A percentile compares a stretch with the other conserved stretches of the same genome.
These are phyloP conservation scores for Schizochytrium sp. DNA, from an alignment of 108 stramenopile genomes.

Conservation along the genomic window DNA sequence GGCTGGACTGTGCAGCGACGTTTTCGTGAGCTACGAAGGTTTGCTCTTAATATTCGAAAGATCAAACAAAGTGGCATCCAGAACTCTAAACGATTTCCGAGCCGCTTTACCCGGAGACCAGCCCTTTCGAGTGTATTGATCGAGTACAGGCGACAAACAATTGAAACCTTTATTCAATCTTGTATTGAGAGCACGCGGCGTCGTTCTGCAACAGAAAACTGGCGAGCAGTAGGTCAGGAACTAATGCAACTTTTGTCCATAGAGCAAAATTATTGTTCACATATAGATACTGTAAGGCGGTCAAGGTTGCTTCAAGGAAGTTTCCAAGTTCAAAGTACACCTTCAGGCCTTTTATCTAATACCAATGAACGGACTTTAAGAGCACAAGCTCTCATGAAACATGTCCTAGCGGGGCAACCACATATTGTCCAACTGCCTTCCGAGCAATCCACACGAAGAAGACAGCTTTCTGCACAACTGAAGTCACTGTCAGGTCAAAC, in stretches of 20 bases:
- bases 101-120: conserved; percentile 7
- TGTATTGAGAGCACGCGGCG: neutral
- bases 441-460: neutral
- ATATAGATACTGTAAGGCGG: neutral
- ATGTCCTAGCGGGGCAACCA: neutral
- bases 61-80: neutral
- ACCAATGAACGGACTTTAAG: neutral
- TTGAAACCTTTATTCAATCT: neutral
- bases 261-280: neutral
- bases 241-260: neutral
- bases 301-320: neutral
- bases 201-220: neutral
- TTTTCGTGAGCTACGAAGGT: conserved; percentile 10
- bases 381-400: neutral
- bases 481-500: neutral
- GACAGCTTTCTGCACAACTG: neutral
- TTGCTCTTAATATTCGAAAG: neutral
- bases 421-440: neutral
- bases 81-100: neutral
- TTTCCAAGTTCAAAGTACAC: neutral
- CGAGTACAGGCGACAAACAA: neutral
- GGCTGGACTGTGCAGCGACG: conserved; percentile 49
- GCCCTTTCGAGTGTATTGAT: neutral
- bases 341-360: neutral
- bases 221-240: no score